phyloP scores from a whole-genome alignment of 177 flowering plant species.

The Vitis hybrid region DNA sequence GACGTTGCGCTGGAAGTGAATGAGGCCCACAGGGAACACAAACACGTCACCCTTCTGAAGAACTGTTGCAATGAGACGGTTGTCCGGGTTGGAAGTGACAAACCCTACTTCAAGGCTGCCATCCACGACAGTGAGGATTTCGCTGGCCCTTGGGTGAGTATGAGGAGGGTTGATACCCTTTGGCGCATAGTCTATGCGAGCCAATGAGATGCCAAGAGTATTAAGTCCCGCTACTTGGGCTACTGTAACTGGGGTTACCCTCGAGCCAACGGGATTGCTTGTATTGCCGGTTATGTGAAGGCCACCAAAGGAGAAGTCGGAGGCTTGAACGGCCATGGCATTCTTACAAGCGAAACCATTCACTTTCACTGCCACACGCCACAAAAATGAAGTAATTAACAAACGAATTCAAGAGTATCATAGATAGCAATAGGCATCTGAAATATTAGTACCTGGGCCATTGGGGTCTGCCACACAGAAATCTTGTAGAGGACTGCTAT shows the following conservation, averaged over 20 bases:
- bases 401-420: no score
- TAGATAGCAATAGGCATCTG: no score
- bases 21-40: constrained; percentile 11
- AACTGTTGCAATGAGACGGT: background rate
- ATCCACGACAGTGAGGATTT: constrained; percentile 5
- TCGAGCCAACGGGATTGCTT: constrained; percentile 2
- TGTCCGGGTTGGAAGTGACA: constrained; percentile 11
- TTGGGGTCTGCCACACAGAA: no score
- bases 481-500: no score
- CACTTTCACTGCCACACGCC: no score
- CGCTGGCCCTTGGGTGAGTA: constrained; percentile 5
- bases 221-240: constrained; percentile 6
- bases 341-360: no score
- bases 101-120: constrained; percentile 8
- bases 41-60: constrained; percentile 11
- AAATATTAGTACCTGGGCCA: no score
- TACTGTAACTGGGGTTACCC: background rate
- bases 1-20: constrained; percentile 13
- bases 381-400: no score
- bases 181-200: constrained; percentile 3
- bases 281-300: constrained; percentile 4
- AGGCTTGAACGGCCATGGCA: background rate
- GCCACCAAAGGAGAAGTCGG: constrained; percentile 4
- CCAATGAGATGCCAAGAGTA: constrained; percentile 12
- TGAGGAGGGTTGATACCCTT: constrained; percentile 10